Conservation (phyloP, 257 asterid genomes). For the Primulina huaijiensis region DNA sequence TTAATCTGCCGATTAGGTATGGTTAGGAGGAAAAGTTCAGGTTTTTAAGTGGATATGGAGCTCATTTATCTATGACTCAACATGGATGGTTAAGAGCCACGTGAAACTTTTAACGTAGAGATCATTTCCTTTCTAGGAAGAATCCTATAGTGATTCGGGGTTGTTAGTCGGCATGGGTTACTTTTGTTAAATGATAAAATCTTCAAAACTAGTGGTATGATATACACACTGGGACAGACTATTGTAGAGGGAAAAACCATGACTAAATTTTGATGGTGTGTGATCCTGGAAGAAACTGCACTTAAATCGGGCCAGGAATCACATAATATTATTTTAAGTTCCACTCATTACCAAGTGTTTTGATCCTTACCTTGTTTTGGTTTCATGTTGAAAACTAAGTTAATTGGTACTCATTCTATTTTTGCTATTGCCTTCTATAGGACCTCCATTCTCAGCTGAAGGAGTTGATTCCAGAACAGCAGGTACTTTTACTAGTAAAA, state of each 20-base stretch:
- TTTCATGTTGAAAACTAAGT: conserved; percentile 10
- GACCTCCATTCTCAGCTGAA: conserved; percentile 75
- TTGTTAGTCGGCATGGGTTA: not conserved
- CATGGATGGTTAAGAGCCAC: not conserved
- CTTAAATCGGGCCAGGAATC: not conserved
- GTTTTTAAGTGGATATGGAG: not conserved
- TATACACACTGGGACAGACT: not conserved
- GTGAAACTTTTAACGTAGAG: too few relatives aligned
- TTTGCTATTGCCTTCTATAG: conserved; percentile 30
- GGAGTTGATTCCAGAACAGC: conserved; percentile 87
- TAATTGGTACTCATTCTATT: not conserved
- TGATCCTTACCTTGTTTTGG: not conserved
- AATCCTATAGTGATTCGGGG: not conserved
- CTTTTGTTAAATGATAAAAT: too few relatives aligned
- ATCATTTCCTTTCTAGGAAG: not conserved
- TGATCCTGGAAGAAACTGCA: not conserved
- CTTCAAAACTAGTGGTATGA: not conserved
- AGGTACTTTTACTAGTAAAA: conserved; percentile 39
- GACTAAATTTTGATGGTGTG: not conserved
- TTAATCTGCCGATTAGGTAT: not conserved
- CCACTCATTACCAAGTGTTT: not conserved
- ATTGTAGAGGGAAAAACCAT: not conserved
- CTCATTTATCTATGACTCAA: not conserved
- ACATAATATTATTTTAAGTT: not conserved
- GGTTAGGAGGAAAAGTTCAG: not conserved